Conservation (phyloP, 2,329 filamentous ascomycete species). For the Tolypocladium ovalisporum region DNA sequence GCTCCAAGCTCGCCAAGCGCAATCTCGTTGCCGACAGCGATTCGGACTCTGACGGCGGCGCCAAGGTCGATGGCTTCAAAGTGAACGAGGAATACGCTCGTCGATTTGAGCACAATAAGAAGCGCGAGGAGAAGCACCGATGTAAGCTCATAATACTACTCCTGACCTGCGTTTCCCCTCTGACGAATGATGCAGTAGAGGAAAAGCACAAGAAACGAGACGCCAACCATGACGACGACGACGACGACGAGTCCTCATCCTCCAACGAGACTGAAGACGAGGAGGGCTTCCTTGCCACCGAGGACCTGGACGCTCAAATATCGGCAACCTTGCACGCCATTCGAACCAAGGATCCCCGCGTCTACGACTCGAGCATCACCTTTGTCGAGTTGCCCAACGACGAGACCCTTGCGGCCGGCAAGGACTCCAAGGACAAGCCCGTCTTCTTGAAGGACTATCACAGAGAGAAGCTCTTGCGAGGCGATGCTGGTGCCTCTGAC, state of each 20-base stretch:
- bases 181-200: slow-evolving; percentile 50
- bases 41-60: slow-evolving; percentile 33
- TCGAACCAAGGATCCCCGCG: slow-evolving; percentile 76
- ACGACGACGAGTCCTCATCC: slow-evolving; percentile 51
- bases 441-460: slow-evolving; percentile 87
- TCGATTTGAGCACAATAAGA: slow-evolving; percentile 94
- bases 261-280: slow-evolving; percentile 84
- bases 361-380: slow-evolving; percentile 70
- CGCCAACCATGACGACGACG: slow-evolving; percentile 36
- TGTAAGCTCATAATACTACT: slow-evolving; percentile 28
- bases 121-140: slow-evolving; percentile 73
- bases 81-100: slow-evolving; percentile 86
- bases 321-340: slow-evolving; percentile 80
- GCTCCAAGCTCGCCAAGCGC: slow-evolving; percentile 29
- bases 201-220: slow-evolving; percentile 59
- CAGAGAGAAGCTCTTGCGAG: slow-evolving; percentile 73
- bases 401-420: slow-evolving; percentile 17
- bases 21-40: slow-evolving; percentile 46
- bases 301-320: slow-evolving; percentile 77
- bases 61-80: slow-evolving; percentile 46
- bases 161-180: slow-evolving; percentile 6
- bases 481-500: slow-evolving; percentile 49
- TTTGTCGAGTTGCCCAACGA: slow-evolving; percentile 65
- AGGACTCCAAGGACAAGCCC: slow-evolving; percentile 64
- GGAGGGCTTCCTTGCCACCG: slow-evolving; percentile 75